Conservation (phyloP, 2,329 filamentous ascomycete species). For the Incumbomyces delicatus region DNA sequence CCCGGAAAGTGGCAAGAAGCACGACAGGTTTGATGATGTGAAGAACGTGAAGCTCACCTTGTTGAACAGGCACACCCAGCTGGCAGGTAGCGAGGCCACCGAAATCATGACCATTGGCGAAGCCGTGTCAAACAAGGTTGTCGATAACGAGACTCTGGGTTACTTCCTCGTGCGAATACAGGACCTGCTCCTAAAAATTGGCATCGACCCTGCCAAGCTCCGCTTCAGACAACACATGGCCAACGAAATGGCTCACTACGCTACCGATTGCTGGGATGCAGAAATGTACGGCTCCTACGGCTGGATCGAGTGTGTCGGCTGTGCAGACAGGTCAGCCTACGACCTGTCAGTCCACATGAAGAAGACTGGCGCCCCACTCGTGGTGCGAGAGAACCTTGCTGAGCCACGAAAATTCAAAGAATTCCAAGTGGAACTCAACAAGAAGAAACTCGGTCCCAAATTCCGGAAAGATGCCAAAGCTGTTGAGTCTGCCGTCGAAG, state of each 20-base stretch:
- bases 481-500: slow-evolving; percentile 69
- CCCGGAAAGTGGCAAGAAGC: slow-evolving; percentile 88
- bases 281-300: slow-evolving; percentile 85
- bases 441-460: slow-evolving; percentile 88
- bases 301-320: slow-evolving; percentile 98
- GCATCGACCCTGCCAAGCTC: slow-evolving; percentile 76
- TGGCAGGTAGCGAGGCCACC: slow-evolving; percentile 70
- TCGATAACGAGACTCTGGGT: slow-evolving; percentile 95
- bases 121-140: slow-evolving; percentile 69
- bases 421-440: slow-evolving; percentile 79
- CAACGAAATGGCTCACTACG: slow-evolving; percentile 87
- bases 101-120: slow-evolving; percentile 69
- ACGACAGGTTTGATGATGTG: slow-evolving; percentile 76
- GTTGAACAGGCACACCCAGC: slow-evolving; percentile 74
- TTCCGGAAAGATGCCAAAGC: slow-evolving; percentile 92
- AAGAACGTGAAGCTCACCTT: slow-evolving; percentile 74
- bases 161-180: slow-evolving; percentile 95
- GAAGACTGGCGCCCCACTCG: slow-evolving; percentile 76
- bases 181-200: slow-evolving; percentile 79
- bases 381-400: slow-evolving; percentile 72
- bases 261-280: slow-evolving; percentile 94
- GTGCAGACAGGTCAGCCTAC: slow-evolving; percentile 90
- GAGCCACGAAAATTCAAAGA: slow-evolving; percentile 74
- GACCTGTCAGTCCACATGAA: slow-evolving; percentile 87
- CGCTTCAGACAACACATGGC: slow-evolving; percentile 97